Evolutionary conservation across 2,329 filamentous ascomycete species (phyloP).

Genomic region (Cordyceps cicadae): DNA sequence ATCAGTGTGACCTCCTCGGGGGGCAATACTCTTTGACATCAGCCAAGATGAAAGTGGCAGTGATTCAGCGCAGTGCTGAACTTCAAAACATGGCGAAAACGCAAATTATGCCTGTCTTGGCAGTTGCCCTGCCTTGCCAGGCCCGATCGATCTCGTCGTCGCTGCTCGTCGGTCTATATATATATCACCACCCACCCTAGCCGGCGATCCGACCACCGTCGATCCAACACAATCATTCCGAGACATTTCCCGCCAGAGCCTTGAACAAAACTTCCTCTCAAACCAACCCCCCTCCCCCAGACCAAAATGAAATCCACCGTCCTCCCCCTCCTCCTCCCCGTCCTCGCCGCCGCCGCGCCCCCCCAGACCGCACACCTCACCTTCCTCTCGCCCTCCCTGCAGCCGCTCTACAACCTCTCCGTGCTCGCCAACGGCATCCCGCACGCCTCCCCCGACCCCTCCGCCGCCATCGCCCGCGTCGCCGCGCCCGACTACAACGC

Average conservation of each 20-base stretch:
- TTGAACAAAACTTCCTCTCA: not conserved
- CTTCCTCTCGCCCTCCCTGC: constrained; percentile 34
- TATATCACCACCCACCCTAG: too few relatives aligned
- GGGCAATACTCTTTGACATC: not conserved
- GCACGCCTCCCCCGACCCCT: constrained; percentile 32
- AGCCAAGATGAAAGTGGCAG: too few relatives aligned
- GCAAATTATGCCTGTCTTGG: too few relatives aligned
- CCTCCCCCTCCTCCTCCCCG: not conserved
- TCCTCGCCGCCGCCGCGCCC: constrained; percentile 6
- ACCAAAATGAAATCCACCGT: constrained; percentile 11
- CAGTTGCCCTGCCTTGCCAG: too few relatives aligned
- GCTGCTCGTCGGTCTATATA: too few relatives aligned
- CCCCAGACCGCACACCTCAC: constrained; percentile 32
- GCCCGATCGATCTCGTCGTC: too few relatives aligned
- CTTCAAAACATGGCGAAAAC: too few relatives aligned
- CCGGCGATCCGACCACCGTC: too few relatives aligned
- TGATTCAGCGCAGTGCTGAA: too few relatives aligned
- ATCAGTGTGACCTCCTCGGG: constrained; percentile 17
- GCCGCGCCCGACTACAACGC: constrained; percentile 37
- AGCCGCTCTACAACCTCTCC: constrained; percentile 27
- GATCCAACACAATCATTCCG: too few relatives aligned
- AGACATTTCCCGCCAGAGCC: too few relatives aligned
- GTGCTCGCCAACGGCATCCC: constrained; percentile 34
- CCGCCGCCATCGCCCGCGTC: constrained; percentile 31
- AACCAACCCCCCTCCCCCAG: too few relatives aligned